A percentile compares a stretch with the other conserved stretches of the same genome.
phyloP scores from a whole-genome alignment of 1,284 basidiomycete species.

The Trichosporon sp. region DNA sequence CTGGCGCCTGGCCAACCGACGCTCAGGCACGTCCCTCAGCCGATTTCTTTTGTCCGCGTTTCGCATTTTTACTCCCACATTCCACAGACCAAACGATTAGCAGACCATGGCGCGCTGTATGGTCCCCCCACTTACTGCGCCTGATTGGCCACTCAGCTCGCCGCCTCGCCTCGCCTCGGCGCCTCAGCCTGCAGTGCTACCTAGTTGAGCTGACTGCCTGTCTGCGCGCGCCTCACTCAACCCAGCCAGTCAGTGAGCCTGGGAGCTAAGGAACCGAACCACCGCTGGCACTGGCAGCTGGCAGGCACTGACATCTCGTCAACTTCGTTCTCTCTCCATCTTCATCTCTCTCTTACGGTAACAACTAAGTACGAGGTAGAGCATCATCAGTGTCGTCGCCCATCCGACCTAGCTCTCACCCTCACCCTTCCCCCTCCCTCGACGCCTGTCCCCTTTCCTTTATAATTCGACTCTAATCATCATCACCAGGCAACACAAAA shows the following conservation, averaged over 20 bases:
- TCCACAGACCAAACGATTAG: conserved; percentile 3
- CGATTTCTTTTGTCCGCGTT: neutral
- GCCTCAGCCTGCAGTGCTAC: neutral
- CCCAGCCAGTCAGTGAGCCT: neutral
- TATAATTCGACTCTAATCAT: conserved; percentile 24
- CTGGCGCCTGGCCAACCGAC: neutral
- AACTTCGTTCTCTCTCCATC: conserved; percentile 18
- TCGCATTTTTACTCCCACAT: neutral
- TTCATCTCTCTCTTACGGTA: conserved; percentile 17
- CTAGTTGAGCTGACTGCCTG: no score
- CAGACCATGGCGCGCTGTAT: conserved; percentile 1
- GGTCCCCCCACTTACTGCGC: conserved; percentile 1
- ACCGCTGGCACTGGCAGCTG: conserved; percentile 11
- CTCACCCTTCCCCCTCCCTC: conserved; percentile 1
- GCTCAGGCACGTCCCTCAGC: neutral
- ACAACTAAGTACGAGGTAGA: conserved; percentile 4
- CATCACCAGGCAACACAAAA: conserved; percentile 18
- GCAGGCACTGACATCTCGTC: conserved; percentile 19
- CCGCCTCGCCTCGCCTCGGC: conserved; percentile 14
- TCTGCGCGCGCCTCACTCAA: neutral
- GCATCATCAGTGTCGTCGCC: conserved; percentile 11
- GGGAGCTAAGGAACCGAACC: conserved; percentile 13
- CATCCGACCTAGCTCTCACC: conserved; percentile 13
- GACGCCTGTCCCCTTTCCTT: neutral
- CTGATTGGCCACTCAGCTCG: conserved; percentile 9